phyloP scores from a whole-genome alignment of 306 rosid genomes.

The Albizia julibrissin region DNA sequence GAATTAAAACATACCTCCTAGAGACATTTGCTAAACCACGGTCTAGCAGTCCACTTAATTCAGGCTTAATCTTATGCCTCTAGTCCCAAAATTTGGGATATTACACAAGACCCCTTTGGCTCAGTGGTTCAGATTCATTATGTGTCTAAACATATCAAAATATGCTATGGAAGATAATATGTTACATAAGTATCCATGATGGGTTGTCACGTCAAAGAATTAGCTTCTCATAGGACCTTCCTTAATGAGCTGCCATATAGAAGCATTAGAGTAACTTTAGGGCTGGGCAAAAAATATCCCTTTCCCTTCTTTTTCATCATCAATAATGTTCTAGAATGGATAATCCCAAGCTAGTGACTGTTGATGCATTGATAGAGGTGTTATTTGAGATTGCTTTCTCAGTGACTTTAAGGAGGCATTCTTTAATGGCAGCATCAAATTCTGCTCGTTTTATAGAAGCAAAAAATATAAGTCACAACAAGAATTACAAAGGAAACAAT shows the following conservation, averaged over 20 bases:
- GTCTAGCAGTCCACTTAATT: too few species aligned
- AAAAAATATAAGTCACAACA: too few species aligned
- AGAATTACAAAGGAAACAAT: too few species aligned
- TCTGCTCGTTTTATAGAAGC: constrained; percentile 57
- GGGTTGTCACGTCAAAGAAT: constrained; percentile 28
- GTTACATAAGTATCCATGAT: constrained; percentile 28
- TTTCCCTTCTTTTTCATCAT: constrained; percentile 41
- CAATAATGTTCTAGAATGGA: constrained; percentile 47
- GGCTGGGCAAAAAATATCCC: constrained; percentile 27
- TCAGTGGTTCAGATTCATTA: too few species aligned
- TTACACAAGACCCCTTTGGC: too few species aligned
- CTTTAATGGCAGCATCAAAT: constrained; percentile 64
- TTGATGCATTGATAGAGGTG: constrained; percentile 62
- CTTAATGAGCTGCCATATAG: constrained; percentile 2
- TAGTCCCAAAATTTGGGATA: too few species aligned
- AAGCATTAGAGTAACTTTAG: constrained; percentile 31
- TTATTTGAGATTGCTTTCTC: constrained; percentile 52
- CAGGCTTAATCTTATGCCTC: too few species aligned
- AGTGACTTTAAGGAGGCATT: constrained; percentile 47
- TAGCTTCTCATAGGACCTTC: not conserved
- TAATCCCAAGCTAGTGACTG: constrained; percentile 52
- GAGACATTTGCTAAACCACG: too few species aligned
- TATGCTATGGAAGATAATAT: too few species aligned
- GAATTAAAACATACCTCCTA: too few species aligned
- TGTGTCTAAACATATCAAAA: too few species aligned